Base-by-base conservation (phyloP, 2,329 filamentous ascomycete genomes). In the Colletotrichum sidae region DNA sequence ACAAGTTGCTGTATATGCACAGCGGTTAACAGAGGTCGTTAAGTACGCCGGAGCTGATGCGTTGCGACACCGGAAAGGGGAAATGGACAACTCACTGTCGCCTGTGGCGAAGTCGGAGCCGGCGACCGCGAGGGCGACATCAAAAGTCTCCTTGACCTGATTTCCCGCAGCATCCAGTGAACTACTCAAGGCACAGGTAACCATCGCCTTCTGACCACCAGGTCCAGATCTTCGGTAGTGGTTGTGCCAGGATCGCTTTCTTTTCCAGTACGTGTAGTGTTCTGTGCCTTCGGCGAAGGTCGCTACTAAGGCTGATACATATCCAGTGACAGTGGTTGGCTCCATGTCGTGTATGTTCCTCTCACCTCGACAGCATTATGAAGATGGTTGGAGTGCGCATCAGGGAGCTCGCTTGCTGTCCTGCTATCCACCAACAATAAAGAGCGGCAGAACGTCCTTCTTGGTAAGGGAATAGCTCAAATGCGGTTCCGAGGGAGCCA, bases 241-340 rank as follows among this genome's bases (percentile, higher is more conserved):
- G 62, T 80, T 79, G 37, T 70, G 55, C 45, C 65, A 67, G 59
- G 75, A 73, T 38, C 76, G 72, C 17, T 71, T 72, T 58, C 70
- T 70, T 60, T 75, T 76, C 79, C 79, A 81, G 15, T 67, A 70
- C 2, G 71, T 67, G 71, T 80, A 79, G 64, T 67, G 57, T n/a
- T 69, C 62, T 44, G 60, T 44, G 38, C 65, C 67, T 45, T 68
- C 60, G 12, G 67, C 55, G 25, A 69, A 70, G 17, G 68, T 59
- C 15, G 65, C 58, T 6, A 57, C 46, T 35, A 70, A 55, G 45
- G 69, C 67, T 11, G 68, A 64, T 38, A 70, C 68, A 34, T 65
- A 65, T 17, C 68, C 68, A 45, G 69, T 62, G 37, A 69, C 68
- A 17, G 68, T 70, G 15, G 69, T 67, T 46, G 69, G 68, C 59